Evolutionary conservation across 2,329 filamentous ascomycete species (phyloP).

Genomic region (Triangularia setosa): DNA sequence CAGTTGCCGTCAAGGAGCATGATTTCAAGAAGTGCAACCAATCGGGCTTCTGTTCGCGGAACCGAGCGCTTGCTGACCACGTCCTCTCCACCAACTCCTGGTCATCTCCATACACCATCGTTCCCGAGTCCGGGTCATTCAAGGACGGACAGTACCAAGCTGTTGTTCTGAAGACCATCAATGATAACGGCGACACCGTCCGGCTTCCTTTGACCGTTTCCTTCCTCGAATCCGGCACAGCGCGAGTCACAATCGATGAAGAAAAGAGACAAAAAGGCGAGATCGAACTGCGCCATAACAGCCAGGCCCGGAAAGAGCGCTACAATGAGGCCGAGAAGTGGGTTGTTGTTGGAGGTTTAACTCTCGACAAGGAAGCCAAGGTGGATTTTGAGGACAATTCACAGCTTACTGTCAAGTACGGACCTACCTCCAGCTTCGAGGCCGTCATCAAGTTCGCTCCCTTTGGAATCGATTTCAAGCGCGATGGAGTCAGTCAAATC

Average conservation of each 20-base stretch:
- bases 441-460: slow-evolving; percentile 80
- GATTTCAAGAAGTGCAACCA: slow-evolving; percentile 97
- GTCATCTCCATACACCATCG: slow-evolving; percentile 76
- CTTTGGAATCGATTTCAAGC: slow-evolving; percentile 80
- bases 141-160: slow-evolving; percentile 77
- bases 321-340: slow-evolving; percentile 90
- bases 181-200: slow-evolving; percentile 62
- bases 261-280: slow-evolving; percentile 84
- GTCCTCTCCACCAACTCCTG: slow-evolving; percentile 65
- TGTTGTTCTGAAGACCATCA: slow-evolving; percentile 74
- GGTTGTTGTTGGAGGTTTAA: slow-evolving; percentile 78
- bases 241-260: slow-evolving; percentile 85
- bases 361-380: slow-evolving; percentile 67
- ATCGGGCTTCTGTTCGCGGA: slow-evolving; percentile 95
- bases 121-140: slow-evolving; percentile 68
- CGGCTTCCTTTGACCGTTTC: slow-evolving; percentile 79
- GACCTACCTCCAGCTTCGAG: slow-evolving; percentile 70
- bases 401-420: slow-evolving; percentile 75
- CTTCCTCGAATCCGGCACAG: slow-evolving; percentile 85
- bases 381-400: slow-evolving; percentile 61
- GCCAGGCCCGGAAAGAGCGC: slow-evolving; percentile 80
- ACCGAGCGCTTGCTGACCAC: slow-evolving; percentile 81
- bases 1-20: slow-evolving; percentile 81
- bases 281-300: slow-evolving; percentile 81
- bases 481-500: slow-evolving; percentile 76